Percentiles rank a stretch among this genome's conserved stretches.
phyloP scores from a whole-genome alignment of 805 yeast genomes.

The Candida hispaniensis region DNA sequence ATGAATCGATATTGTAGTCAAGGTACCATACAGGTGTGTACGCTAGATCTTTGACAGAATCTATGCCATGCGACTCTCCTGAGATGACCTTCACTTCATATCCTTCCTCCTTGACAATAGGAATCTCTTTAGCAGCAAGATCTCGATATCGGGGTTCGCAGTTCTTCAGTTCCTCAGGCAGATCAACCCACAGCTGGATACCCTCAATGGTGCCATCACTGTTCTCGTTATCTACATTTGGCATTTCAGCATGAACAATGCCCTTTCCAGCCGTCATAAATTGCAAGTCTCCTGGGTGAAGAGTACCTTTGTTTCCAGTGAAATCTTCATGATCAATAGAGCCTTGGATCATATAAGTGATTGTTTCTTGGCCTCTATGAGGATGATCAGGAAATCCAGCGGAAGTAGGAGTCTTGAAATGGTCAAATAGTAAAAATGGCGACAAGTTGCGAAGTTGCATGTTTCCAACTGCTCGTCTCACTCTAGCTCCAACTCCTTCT shows the following conservation, averaged over 20 bases:
- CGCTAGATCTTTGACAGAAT: slow-evolving; percentile 62
- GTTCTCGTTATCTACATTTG: slow-evolving; percentile 40
- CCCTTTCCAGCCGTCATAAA: slow-evolving; percentile 91
- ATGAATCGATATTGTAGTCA: slow-evolving; percentile 39
- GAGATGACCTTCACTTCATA: slow-evolving; percentile 59
- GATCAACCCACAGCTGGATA: slow-evolving; percentile 79
- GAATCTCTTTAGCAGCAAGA: slow-evolving; percentile 55
- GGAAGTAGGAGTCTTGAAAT: slow-evolving; percentile 50
- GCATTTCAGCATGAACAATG: slow-evolving; percentile 78
- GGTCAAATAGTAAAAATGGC: slow-evolving; percentile 74
- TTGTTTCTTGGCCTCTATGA: slow-evolving; percentile 70
- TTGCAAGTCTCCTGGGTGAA: slow-evolving; percentile 73
- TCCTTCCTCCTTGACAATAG: slow-evolving; percentile 54
- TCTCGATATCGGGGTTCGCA: slow-evolving; percentile 69
- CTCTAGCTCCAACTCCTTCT: slow-evolving; percentile 80
- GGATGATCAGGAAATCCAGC: slow-evolving; percentile 79
- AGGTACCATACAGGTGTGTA: slow-evolving; percentile 73
- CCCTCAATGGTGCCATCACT: slow-evolving; percentile 41
- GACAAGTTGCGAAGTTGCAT: slow-evolving; percentile 56
- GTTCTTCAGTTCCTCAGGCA: slow-evolving; percentile 53
- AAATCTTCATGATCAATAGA: slow-evolving; percentile 73
- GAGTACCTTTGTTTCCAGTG: slow-evolving; percentile 65
- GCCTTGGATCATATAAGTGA: slow-evolving; percentile 54
- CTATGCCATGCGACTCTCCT: slow-evolving; percentile 67
- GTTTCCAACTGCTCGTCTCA: slow-evolving; percentile 69